A percentile compares a stretch with the other conserved stretches of the same genome.
phyloP scores from a whole-genome alignment of 2,329 filamentous ascomycete genomes.

The Sclerotinia borealis region DNA sequence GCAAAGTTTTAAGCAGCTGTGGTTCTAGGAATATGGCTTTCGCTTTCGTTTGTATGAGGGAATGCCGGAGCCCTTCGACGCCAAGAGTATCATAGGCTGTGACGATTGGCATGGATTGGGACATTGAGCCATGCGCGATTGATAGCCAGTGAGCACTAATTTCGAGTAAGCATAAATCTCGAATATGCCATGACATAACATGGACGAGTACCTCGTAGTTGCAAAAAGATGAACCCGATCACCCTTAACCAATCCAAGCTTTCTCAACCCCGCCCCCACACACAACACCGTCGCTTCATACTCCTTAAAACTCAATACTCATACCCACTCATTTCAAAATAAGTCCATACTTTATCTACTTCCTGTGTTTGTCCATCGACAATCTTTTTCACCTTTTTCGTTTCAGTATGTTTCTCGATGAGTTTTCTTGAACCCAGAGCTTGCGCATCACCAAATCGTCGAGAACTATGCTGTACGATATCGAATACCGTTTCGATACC shows the following conservation, averaged over 20 bases:
- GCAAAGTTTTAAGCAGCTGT: slow-evolving; percentile 59
- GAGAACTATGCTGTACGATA: slow-evolving; percentile 62
- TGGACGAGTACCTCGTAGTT: slow-evolving; percentile 44
- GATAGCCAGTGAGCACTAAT: slow-evolving; percentile 64
- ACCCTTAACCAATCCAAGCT: slow-evolving; percentile 63
- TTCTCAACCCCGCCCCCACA: slow-evolving; percentile 63
- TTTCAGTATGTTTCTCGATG: slow-evolving; percentile 71
- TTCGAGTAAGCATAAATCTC: not conserved
- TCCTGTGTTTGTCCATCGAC: slow-evolving; percentile 73
- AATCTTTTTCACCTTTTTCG: slow-evolving; percentile 85
- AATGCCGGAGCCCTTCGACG: slow-evolving; percentile 77
- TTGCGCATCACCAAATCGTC: slow-evolving; percentile 58
- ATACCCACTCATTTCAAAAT: slow-evolving; percentile 77
- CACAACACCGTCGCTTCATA: slow-evolving; percentile 66
- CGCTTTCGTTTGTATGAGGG: slow-evolving; percentile 72
- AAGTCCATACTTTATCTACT: slow-evolving; percentile 83
- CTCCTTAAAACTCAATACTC: slow-evolving; percentile 71
- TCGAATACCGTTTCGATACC: slow-evolving; percentile 66
- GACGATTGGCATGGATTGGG: slow-evolving; percentile 85
- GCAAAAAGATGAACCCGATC: slow-evolving; percentile 76
- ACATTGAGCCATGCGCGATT: slow-evolving; percentile 69
- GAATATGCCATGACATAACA: not conserved
- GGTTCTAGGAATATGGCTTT: slow-evolving; percentile 84
- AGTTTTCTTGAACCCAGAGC: slow-evolving; percentile 66
- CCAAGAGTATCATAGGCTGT: slow-evolving; percentile 94